Conservation (phyloP, 2,329 filamentous ascomycete genomes). For the Cadophora sp. region DNA sequence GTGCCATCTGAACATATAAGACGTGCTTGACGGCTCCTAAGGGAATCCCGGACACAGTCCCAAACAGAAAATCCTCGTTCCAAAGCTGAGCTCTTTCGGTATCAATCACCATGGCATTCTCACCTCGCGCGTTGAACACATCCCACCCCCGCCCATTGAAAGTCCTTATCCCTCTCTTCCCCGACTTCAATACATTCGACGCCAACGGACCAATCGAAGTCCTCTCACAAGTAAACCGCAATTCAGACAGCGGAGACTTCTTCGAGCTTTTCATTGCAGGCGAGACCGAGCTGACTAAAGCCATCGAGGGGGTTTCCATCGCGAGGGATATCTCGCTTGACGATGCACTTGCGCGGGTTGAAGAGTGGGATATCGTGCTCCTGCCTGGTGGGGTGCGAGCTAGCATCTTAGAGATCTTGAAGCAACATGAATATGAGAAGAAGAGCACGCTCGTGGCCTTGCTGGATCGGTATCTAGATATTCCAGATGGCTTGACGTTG, state of each 20-base stretch:
- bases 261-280: not conserved
- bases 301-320: constrained; percentile 4
- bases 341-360: not conserved
- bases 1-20: not conserved
- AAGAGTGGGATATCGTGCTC: constrained; percentile 20
- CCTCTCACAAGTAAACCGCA: constrained; percentile 13
- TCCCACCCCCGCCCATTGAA: not conserved
- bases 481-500: constrained; percentile 10
- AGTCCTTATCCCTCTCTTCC: constrained; percentile 18
- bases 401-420: constrained; percentile 1
- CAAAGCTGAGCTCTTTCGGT: not conserved
- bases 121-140: constrained; percentile 3
- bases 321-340: constrained; percentile 14
- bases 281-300: not conserved
- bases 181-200: constrained; percentile 18
- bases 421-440: not conserved
- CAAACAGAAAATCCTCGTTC: not conserved
- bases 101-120: constrained; percentile 7
- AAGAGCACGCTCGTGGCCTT: not conserved
- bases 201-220: constrained; percentile 17
- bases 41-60: not conserved
- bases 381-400: constrained; percentile 8
- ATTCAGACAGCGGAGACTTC: not conserved
- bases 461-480: constrained; percentile 1
- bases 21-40: too few relatives aligned